Conservation (phyloP, 2,329 filamentous ascomycete species). For the Trichoderma harzianum region DNA sequence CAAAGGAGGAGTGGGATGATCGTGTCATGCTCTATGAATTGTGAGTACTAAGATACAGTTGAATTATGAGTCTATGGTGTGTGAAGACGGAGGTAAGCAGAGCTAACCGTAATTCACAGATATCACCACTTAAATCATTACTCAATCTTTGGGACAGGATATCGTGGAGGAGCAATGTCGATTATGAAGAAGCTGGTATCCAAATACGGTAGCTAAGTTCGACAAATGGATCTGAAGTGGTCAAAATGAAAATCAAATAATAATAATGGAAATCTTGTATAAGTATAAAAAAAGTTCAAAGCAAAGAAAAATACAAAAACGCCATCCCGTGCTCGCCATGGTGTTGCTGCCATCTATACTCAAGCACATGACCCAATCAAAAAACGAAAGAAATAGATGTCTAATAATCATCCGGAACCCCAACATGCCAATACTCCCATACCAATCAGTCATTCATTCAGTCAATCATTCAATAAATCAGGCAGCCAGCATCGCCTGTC, state of each 20-base stretch:
- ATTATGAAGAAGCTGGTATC: slow-evolving; percentile 73
- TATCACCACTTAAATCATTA: slow-evolving; percentile 91
- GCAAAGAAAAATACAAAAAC: neutral
- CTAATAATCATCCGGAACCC: neutral
- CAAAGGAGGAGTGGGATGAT: slow-evolving; percentile 80
- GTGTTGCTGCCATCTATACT: slow-evolving; percentile 17
- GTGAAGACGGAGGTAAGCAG: neutral
- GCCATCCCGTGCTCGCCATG: slow-evolving; percentile 17
- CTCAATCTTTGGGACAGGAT: slow-evolving; percentile 78
- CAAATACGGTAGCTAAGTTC: slow-evolving; percentile 59
- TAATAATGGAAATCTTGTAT: neutral
- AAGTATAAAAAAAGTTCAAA: neutral
- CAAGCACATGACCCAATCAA: neutral
- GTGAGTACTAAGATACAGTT: slow-evolving; percentile 45
- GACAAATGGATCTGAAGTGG: neutral
- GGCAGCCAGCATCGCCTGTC: slow-evolving; percentile 41
- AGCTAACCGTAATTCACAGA: slow-evolving; percentile 39
- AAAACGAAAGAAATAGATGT: neutral
- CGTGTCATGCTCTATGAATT: slow-evolving; percentile 77
- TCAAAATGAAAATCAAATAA: slow-evolving; percentile 9
- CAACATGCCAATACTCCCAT: neutral
- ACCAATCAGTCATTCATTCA: neutral
- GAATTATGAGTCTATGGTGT: neutral
- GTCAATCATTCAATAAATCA: slow-evolving; percentile 10
- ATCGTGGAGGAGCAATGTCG: slow-evolving; percentile 69